Base-by-base conservation (phyloP, 2,329 filamentous ascomycete species). In the Trichoderma endophyticum region DNA sequence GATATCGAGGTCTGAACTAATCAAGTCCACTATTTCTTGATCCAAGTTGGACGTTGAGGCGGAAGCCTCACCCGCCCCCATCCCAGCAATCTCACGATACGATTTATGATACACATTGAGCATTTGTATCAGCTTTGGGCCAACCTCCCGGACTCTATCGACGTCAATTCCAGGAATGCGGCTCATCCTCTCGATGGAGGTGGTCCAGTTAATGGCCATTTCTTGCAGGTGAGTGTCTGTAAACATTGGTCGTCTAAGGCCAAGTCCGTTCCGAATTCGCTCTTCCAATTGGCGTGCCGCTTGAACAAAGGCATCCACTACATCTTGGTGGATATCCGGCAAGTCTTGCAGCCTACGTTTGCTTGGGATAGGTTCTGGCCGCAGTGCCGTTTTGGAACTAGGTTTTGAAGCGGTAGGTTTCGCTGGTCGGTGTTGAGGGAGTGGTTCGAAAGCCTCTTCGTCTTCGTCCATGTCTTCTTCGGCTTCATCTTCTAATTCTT, bases 181-280 rank as follows among this genome's bases (percentile, higher is more conserved):
- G 36, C 81, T 82, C 89, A 96, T 92, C 71, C 89, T 83, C 18
- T 88, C 86, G 11, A 89, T 77, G 9, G 84, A 88, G 8, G 83
- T 85, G 1, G 92, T 92, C 84, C 92, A 92, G 39, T 85, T 81
- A 64, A 94, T 88, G 14, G 88, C 91, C 91, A 96, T 95, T 75
- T 91, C 87, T 43, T 90, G 88, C 65, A 94, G 86, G 15, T 93
- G 86, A 26, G 85, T 85, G 73, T 94, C 91, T 0, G 89, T 90
- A 78, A 96, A 96, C 0, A 91, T 83, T 4, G 87, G 85, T 26
- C 84, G 83, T 9, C 88, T 86, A 36, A 92, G 80, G 5, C 84
- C 83, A 65, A 88, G 88, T 28, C 84, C 83, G 73, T 89, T 88
- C 75, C 91, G 87, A 28, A 95, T 83, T 1, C 85, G 82, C 75